Base-by-base conservation (phyloP, 306 rosid species). In the Dryas octopetala region DNA sequence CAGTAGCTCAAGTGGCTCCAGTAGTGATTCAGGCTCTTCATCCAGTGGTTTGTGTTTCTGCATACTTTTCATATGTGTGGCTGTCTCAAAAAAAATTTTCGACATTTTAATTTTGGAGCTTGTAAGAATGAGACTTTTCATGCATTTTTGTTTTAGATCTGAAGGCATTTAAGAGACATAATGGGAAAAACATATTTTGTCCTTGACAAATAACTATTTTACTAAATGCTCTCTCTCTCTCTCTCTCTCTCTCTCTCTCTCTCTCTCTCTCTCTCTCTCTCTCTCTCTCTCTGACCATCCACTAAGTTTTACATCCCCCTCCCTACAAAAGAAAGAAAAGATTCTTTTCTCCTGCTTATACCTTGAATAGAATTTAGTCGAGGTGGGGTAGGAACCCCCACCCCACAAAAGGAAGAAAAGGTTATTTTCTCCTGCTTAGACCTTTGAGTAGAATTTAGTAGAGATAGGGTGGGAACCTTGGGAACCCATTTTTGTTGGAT, bases 11-110 rank as follows among this genome's bases (percentile, higher is more conserved):
- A 86, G 90, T 77, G 86, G 90, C 83, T 91, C 97, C 63, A 83
- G 96, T 87, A 83, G 98, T 68, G 93, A 87, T 60, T 88, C 96
- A 61, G 96, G 98, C 84, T 87, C 97, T 81, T 87, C 91, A 74
- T 88, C 97, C 60, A 91, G 97, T 83, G 98, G 98, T 93, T 88
- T 68, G 97, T 94, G 84, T 74, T 80, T 50, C 75, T 74, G 76
- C 44, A 11, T 82, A 54, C 61, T 74, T 76, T 76, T 71, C 61
- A 54, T 76, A 26, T 40, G 14, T 41, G 66, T 15, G 58, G 52
- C 63, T 49, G 52, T 47, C 49, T 62, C 66, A 19, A 5, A 10
- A 23, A 23, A 23, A 62, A 32, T 55, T 70, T 81, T 74, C 61
- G 73, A 72, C 23, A 40, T 66, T 79, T 45, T 49, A 58, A 38